Evolutionary conservation across 1,139 yeast genomes (phyloP).

Genomic region (Wickerhamiella pararugosa): DNA sequence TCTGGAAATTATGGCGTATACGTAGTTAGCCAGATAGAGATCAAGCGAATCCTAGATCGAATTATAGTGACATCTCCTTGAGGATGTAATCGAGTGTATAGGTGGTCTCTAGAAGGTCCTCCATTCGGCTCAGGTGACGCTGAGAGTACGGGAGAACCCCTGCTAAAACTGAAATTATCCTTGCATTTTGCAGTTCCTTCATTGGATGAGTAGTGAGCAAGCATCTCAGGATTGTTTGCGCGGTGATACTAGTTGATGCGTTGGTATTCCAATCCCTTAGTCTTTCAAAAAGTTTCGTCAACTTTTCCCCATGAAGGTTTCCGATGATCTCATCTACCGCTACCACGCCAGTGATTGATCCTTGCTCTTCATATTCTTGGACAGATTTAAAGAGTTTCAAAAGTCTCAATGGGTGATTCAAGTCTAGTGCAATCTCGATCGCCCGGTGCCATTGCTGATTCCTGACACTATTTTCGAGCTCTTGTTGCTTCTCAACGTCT

Average conservation of each 20-base stretch:
- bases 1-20: too few species aligned
- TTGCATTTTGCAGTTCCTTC: constrained; percentile 46
- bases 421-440: constrained; percentile 64
- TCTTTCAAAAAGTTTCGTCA: constrained; percentile 48
- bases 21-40: too few species aligned
- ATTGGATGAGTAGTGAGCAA: constrained; percentile 41
- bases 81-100: constrained; percentile 73
- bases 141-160: constrained; percentile 42
- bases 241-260: constrained; percentile 60
- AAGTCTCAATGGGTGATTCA: constrained; percentile 39
- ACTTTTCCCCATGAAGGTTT: constrained; percentile 42
- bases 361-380: constrained; percentile 29
- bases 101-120: constrained; percentile 70
- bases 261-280: constrained; percentile 93
- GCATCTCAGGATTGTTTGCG: constrained; percentile 61
- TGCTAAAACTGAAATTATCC: constrained; percentile 54
- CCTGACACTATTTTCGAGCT: constrained; percentile 54
- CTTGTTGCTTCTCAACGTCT: constrained; percentile 76
- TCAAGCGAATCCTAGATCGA: too few species aligned
- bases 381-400: constrained; percentile 19
- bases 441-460: constrained; percentile 79
- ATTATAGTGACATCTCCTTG: constrained; percentile 33
- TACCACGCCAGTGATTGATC: constrained; percentile 41
- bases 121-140: constrained; percentile 65
- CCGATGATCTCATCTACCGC: constrained; percentile 54